Conservation (phyloP, 768 basidiomycete species). For the Suillus alpinus region DNA sequence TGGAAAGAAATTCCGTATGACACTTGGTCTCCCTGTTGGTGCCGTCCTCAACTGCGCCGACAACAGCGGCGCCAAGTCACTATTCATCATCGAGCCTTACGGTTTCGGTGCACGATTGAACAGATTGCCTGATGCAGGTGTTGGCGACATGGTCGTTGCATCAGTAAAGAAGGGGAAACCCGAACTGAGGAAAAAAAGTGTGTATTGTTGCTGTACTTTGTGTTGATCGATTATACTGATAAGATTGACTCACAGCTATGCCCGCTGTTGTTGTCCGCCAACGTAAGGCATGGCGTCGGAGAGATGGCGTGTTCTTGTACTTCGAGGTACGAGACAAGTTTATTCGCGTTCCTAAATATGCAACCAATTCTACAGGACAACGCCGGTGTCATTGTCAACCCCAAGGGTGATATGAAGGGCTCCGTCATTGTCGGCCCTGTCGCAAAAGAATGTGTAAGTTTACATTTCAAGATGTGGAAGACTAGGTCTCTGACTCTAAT, state of each 20-base stretch:
- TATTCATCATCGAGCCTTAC: slow-evolving; percentile 93
- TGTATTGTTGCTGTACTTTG: slow-evolving; percentile 30
- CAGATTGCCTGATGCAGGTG: slow-evolving; percentile 94
- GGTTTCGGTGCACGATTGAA: slow-evolving; percentile 96
- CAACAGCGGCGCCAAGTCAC: slow-evolving; percentile 97
- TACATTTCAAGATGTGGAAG: not conserved
- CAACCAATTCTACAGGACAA: slow-evolving; percentile 58
- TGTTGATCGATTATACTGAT: slow-evolving; percentile 6
- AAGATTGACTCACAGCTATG: slow-evolving; percentile 64
- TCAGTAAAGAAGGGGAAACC: slow-evolving; percentile 99
- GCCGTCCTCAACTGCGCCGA: slow-evolving; percentile 97
- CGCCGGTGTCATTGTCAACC: slow-evolving; percentile 96
- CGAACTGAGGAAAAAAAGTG: slow-evolving; percentile 98
- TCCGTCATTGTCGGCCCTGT: slow-evolving; percentile 95
- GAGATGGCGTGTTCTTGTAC: slow-evolving; percentile 98
- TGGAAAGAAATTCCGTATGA: slow-evolving; percentile 97
- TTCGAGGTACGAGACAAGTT: slow-evolving; percentile 63
- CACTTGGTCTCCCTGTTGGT: slow-evolving; percentile 89
- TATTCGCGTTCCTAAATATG: not conserved
- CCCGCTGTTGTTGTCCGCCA: slow-evolving; percentile 96
- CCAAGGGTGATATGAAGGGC: slow-evolving; percentile 99
- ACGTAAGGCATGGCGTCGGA: slow-evolving; percentile 97
- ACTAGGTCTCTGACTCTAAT: not conserved
- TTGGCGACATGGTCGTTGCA: slow-evolving; percentile 93
- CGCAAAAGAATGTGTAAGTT: slow-evolving; percentile 97